Evolutionary conservation across 305 asterid genomes (phyloP).

Genomic region (Stenogyne calaminthoides): DNA sequence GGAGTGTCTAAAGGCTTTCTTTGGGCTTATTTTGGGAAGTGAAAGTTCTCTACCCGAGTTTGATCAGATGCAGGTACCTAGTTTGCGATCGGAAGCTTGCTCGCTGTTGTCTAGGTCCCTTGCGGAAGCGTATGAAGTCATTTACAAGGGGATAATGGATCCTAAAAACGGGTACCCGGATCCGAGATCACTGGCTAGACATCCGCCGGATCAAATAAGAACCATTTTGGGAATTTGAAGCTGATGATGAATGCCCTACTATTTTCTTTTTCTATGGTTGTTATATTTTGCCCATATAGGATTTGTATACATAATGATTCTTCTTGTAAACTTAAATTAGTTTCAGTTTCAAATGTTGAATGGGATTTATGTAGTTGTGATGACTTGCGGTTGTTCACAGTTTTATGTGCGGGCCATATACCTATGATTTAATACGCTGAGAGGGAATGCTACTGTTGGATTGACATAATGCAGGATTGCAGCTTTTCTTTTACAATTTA

Average conservation of each 20-base stretch:
- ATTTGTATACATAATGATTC: conserved; percentile 24
- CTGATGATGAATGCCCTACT: conserved; percentile 10
- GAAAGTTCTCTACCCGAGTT: conserved; percentile 84
- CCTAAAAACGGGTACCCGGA: conserved; percentile 72
- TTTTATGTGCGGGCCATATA: conserved; percentile 3
- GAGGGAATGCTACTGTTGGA: background rate
- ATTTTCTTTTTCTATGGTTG: background rate
- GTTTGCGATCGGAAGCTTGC: conserved; percentile 81
- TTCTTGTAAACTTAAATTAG: conserved; percentile 6
- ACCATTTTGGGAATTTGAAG: conserved; percentile 87
- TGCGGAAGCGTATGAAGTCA: conserved; percentile 78
- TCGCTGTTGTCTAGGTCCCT: conserved; percentile 65
- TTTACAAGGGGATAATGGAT: conserved; percentile 78
- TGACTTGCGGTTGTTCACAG: background rate
- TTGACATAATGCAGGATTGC: background rate
- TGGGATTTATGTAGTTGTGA: conserved; percentile 15
- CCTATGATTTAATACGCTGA: background rate
- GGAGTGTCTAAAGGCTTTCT: conserved; percentile 82
- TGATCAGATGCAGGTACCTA: conserved; percentile 87
- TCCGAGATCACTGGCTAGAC: conserved; percentile 89
- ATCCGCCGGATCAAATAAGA: conserved; percentile 93
- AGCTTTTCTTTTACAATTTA: background rate
- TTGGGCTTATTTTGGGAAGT: conserved; percentile 85
- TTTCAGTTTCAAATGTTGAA: conserved; percentile 3
- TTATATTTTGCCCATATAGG: background rate